A percentile compares a stretch with the other conserved stretches of the same genome.
Conservation (phyloP, 352 stramenopile species). For the Pythium dissimile region DNA sequence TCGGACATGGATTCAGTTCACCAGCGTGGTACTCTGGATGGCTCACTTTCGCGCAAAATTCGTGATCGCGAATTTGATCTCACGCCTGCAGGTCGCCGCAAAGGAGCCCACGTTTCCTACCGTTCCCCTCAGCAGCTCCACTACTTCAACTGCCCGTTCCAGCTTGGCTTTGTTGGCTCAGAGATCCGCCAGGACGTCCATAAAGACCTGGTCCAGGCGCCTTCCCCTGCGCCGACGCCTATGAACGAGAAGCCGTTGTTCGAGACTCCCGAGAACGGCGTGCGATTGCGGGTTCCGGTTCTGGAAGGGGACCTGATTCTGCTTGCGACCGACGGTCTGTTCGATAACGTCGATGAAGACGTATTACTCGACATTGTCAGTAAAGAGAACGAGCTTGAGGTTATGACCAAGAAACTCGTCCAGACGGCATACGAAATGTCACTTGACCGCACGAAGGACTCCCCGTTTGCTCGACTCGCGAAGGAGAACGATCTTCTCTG, state of each 20-base stretch:
- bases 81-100: conserved; percentile 64
- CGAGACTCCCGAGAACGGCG: conserved; percentile 88
- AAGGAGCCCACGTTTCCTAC: conserved; percentile 86
- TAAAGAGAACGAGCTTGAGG: conserved; percentile 51
- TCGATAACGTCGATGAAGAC: conserved; percentile 94
- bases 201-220: conserved; percentile 34
- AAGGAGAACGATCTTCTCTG: conserved; percentile 99
- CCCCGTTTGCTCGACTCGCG: conserved; percentile 94
- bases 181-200: conserved; percentile 47
- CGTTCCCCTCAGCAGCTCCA: conserved; percentile 95
- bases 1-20: conserved; percentile 62
- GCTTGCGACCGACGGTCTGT: conserved; percentile 95
- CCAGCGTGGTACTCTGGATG: conserved; percentile 66
- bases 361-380: conserved; percentile 71
- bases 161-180: conserved; percentile 64
- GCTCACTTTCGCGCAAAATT: conserved; percentile 69
- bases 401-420: conserved; percentile 78
- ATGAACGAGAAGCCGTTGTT: conserved; percentile 87
- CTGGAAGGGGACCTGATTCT: conserved; percentile 94
- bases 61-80: conserved; percentile 59
- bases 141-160: conserved; percentile 97
- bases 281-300: conserved; percentile 92
- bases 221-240: conserved; percentile 35
- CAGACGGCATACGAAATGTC: conserved; percentile 90
- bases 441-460: conserved; percentile 89